Evolutionary conservation across 2,329 filamentous ascomycete species (phyloP), one percentile per base, ranked within the genome.

Genomic region (Ophidiomyces ophidiicola): DNA sequence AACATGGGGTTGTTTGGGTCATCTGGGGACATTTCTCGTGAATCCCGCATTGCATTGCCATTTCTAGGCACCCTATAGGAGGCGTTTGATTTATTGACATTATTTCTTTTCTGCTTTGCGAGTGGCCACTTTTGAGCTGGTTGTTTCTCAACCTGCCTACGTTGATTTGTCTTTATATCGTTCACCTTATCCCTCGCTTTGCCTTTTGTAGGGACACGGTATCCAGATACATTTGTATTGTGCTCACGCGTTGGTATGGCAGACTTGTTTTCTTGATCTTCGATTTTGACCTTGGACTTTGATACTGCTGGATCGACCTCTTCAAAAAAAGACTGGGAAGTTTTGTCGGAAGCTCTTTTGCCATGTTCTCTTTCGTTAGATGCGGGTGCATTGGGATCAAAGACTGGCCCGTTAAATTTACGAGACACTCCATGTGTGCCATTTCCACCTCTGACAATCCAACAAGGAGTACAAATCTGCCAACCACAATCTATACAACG

Each of bases 391-490:
- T 31, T 36, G 19, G 43, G 37, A 23, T n/a, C 40, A 30, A 40
- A 48, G n/a, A 46, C 37, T 3, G 43, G 36, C 2, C 46, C 46
- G 4, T 10, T 42, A 24, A 47, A 48, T 12, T 31, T 44, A 24
- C 45, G 37, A 11, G 42, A 42, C 15, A 30, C 41, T 5, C 40
- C 43, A 35, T 53, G 51, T 4, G 32, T 40, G 19, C 48, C 46
- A 20, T 44, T 39, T 4, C 51, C 46, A 6, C 47, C 48, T 17
- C 44, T 39, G 5, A 29, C 29, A 12, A 32, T 21, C 47, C 49
- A 53, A 36, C 60, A 63, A 1, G 41, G 36, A n/a, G 52, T 50
- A 39, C 60, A 63, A 8, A 53, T 51, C 24, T 62, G 59, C 54
- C 51, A 58, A 6, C 51, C 52, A 33, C 60, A 63, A 2, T 43